phyloP scores from a whole-genome alignment of 306 rosid species.

The Glycine latifolia region DNA sequence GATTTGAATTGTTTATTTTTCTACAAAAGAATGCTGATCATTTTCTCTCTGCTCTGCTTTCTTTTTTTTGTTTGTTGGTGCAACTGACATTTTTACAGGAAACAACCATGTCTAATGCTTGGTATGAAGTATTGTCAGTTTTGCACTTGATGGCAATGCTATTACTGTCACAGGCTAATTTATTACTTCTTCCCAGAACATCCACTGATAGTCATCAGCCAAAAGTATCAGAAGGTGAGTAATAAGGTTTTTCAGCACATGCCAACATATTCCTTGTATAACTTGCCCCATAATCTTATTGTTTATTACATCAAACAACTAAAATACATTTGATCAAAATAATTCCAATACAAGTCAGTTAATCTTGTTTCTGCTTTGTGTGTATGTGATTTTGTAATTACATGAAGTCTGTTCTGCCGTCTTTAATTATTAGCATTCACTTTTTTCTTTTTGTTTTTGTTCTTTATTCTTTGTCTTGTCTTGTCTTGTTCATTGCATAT shows the following conservation, averaged over 20 bases:
- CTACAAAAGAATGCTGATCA: background rate
- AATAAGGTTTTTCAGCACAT: constrained; percentile 26
- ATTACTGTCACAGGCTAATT: constrained; percentile 81
- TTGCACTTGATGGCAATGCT: constrained; percentile 93
- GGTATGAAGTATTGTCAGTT: constrained; percentile 96
- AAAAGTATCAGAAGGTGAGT: constrained; percentile 86
- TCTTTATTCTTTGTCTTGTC: background rate
- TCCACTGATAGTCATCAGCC: constrained; percentile 82
- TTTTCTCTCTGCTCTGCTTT: background rate
- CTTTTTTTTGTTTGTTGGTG: background rate
- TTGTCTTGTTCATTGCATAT: constrained; percentile 28
- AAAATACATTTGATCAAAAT: constrained; percentile 25
- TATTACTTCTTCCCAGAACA: constrained; percentile 91
- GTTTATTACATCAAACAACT: constrained; percentile 20
- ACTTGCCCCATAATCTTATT: constrained; percentile 1
- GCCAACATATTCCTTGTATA: constrained; percentile 25
- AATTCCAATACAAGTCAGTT: constrained; percentile 11
- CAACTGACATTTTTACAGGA: constrained; percentile 65
- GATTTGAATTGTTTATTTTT: background rate
- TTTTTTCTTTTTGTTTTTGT: background rate
- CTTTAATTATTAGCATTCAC: too few species aligned
- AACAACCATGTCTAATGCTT: constrained; percentile 80
- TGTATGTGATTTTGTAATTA: constrained; percentile 12
- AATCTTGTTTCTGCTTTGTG: constrained; percentile 22
- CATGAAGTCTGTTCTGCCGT: too few species aligned